Percentiles rank a stretch among this genome's conserved stretches.
Evolutionary conservation across 352 stramenopile species (phyloP).

Genomic region (Peronospora tabacina): DNA sequence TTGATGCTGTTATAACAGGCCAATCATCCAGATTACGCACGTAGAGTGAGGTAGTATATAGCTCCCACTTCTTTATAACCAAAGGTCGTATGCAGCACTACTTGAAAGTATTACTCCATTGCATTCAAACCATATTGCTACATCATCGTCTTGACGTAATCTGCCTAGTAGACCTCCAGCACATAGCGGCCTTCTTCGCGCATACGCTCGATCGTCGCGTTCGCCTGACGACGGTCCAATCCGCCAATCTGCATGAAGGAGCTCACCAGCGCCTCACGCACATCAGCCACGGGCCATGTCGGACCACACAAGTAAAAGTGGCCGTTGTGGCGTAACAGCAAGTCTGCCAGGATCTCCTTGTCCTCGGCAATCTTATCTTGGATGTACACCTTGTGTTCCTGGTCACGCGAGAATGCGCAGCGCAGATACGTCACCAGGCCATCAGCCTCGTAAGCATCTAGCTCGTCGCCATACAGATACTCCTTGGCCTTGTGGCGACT

Average conservation of each 20-base stretch:
- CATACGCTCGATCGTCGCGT: constrained; percentile 70
- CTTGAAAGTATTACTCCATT: too few species aligned
- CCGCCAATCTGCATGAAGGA: constrained; percentile 47
- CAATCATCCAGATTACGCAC: too few species aligned
- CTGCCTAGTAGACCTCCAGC: constrained; percentile 74
- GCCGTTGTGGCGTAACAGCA: constrained; percentile 47
- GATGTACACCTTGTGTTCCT: constrained; percentile 88
- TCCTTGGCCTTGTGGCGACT: constrained; percentile 90
- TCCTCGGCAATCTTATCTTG: constrained; percentile 71
- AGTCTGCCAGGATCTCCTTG: too few species aligned
- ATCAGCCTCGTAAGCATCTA: constrained; percentile 76
- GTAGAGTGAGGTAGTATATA: too few species aligned
- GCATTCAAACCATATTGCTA: too few species aligned
- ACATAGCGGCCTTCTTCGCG: constrained; percentile 71
- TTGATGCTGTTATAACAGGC: too few species aligned
- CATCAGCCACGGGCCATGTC: constrained; percentile 72
- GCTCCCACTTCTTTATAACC: too few species aligned
- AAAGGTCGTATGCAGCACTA: too few species aligned
- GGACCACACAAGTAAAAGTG: constrained; percentile 85
- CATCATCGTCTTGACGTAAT: background rate
- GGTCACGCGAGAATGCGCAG: constrained; percentile 84
- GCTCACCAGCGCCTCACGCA: constrained; percentile 56
- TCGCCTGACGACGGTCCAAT: constrained; percentile 58
- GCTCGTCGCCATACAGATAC: constrained; percentile 93
- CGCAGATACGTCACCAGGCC: constrained; percentile 77